phyloP scores from a whole-genome alignment of 2,329 filamentous ascomycete genomes.

The Phaeosphaeria sp. region DNA sequence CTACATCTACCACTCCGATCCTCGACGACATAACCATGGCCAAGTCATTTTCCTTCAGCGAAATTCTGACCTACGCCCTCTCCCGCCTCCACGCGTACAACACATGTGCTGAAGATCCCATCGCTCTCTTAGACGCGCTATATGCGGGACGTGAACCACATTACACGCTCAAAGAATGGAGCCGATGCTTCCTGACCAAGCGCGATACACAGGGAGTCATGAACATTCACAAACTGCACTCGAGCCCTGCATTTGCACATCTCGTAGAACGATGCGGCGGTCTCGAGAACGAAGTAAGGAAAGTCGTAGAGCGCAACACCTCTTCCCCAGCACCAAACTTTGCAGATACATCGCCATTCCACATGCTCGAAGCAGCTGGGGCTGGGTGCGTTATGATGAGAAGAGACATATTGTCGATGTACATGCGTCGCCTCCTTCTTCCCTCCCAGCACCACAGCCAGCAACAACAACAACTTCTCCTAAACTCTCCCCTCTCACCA shows the following conservation, averaged over 20 bases:
- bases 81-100: slow-evolving; percentile 39
- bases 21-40: slow-evolving; percentile 43
- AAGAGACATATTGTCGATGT: background rate
- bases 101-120: slow-evolving; percentile 44
- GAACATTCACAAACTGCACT: slow-evolving; percentile 14
- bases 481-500: too few relatives aligned
- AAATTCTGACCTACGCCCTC: slow-evolving; percentile 44
- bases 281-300: slow-evolving; percentile 32
- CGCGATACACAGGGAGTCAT: background rate
- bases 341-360: background rate
- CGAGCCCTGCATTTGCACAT: slow-evolving; percentile 21
- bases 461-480: background rate
- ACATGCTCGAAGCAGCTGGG: too few relatives aligned
- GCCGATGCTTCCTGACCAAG: background rate
- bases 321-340: background rate
- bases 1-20: slow-evolving; percentile 20
- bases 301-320: slow-evolving; percentile 12
- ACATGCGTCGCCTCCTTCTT: background rate
- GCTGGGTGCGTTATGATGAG: background rate
- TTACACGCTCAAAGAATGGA: slow-evolving; percentile 28
- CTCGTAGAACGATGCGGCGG: slow-evolving; percentile 20
- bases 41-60: slow-evolving; percentile 43
- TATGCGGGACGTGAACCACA: slow-evolving; percentile 38
- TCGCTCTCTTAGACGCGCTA: slow-evolving; percentile 42
- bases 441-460: background rate